Evolutionary conservation across 306 rosid genomes (phyloP), one percentile per base, ranked within the genome.

Genomic region (Gleditsia sinensis): DNA sequence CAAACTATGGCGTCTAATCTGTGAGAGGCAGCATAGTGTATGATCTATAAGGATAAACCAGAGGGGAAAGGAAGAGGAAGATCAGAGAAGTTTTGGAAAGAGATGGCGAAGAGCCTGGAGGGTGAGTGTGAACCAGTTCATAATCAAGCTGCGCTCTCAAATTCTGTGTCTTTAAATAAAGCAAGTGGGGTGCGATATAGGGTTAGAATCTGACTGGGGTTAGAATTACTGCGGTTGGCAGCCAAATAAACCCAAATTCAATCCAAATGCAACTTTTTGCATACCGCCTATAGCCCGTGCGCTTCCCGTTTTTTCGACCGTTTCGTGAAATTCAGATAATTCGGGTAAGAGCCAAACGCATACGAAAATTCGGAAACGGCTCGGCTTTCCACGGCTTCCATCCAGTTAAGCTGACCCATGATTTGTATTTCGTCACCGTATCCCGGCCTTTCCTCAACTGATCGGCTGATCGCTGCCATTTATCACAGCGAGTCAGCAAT

Each of bases 191-290:
- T 21, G 59, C 21, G 32, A 8, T 21, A 21, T 34, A 34, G 86
- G 80, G 91, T 88, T 88, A 85, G 69, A 82, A 81, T 80, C 60
- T 91, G 80, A 91, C 96, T 76, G 30, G 84, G 92, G 96, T 91
- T 88, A 83, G 83, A 67, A 73, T 33, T 36, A 30, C 49, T 51
- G 68, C 7, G 68, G 68, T 62, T 62, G 56, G 53, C 62, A 60
- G 78, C 78, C 80, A 85, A 86, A 91, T 88, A 82, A 80, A 71
- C 80, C 75, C 66, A 88, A 88, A 87, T 91, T 75, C 83, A 72
- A 79, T 3, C 68, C 75, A 86, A 86, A 91, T 90, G 93, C 76
- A 84, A 56, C 39, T 78, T 79, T 70, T 34, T 13, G 57, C 7
- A 6, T 37, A 84, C 88, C 82, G 79, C 80, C 59, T 79, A 75